Evolutionary conservation across 2,329 filamentous ascomycete species (phyloP), one percentile per base, ranked within the genome.

Genomic region (Hymenoscyphus infarciens): DNA sequence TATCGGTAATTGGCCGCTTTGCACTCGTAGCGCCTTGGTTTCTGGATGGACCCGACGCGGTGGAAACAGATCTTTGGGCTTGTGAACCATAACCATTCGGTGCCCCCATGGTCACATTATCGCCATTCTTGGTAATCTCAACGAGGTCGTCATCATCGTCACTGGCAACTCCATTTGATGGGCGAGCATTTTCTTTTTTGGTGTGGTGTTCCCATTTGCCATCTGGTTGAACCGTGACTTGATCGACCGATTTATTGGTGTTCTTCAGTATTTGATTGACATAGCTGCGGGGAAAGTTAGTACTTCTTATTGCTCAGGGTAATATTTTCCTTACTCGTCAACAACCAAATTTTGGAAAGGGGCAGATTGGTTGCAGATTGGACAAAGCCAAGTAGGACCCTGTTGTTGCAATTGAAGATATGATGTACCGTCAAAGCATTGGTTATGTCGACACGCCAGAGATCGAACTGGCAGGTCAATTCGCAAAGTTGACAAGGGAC

Each of bases 401-500:
- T 99, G 95, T 74, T 98, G 92, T 74, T 98, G 94, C 31, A 99
- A 79, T 70, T 97, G 91, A 22, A 99, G 82, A 74, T 97, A 99
- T 1, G 92, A 96, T 2, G 86, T 88, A 2, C 90, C 94, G 75
- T 99, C 95, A 70, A 98, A 99, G 74, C 95, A 99, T 73, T 96
- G 92, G 29, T 95, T 90, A 75, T 99, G 95, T 2, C 85, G 88
- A 77, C 95, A 99, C 38, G 87, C 78, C 2, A 86, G 82, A 3
- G 91, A 91, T 38, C 95, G 87, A 69, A 92, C 92, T 0, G 95
- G 95, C 16, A 90, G 81, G 8, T 83, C 82, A 39, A 99, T 89
- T 64, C 93, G 84, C 74, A 92, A 85, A 39, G 92, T 96, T 2
- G 92, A 96, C 35, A 98, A 80, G 0, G 95, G 95, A 72, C 96